Evolutionary conservation across 2,329 filamentous ascomycete genomes (phyloP).

Genomic region (Aspergillus calidoustus): DNA sequence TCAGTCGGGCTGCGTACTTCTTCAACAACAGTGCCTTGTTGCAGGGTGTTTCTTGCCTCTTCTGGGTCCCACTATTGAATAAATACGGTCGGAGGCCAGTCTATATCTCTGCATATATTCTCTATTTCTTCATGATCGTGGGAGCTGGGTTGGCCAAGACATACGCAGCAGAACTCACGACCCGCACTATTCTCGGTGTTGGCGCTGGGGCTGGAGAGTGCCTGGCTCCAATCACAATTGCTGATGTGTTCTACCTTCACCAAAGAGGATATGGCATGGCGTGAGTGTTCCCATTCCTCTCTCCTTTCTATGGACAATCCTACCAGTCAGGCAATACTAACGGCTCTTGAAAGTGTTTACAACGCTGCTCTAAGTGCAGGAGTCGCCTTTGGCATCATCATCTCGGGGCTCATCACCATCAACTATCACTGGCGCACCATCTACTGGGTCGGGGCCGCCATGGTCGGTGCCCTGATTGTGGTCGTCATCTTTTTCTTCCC

Average conservation of each 20-base stretch:
- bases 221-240: slow-evolving; percentile 55
- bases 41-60: slow-evolving; percentile 50
- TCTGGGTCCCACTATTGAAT: slow-evolving; percentile 44
- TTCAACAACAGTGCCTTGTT: slow-evolving; percentile 58
- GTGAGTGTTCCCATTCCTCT: neutral
- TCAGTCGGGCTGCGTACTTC: slow-evolving; percentile 52
- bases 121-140: slow-evolving; percentile 40
- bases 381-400: slow-evolving; percentile 35
- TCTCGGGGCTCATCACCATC: slow-evolving; percentile 41
- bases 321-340: neutral
- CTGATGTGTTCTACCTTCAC: slow-evolving; percentile 41
- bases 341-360: neutral
- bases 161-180: slow-evolving; percentile 32
- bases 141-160: slow-evolving; percentile 42
- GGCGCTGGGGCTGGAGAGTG: slow-evolving; percentile 58
- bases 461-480: slow-evolving; percentile 6
- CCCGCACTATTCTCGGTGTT: slow-evolving; percentile 44
- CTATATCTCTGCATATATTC: slow-evolving; percentile 19
- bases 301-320: neutral
- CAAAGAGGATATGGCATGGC: slow-evolving; percentile 14
- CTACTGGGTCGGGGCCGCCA: slow-evolving; percentile 16
- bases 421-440: slow-evolving; percentile 39
- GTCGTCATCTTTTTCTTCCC: slow-evolving; percentile 14
- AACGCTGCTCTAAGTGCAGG: slow-evolving; percentile 32
- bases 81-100: slow-evolving; percentile 43